Evolutionary conservation across 768 basidiomycete genomes (phyloP).

Genomic region (Naematelia aurantialba): DNA sequence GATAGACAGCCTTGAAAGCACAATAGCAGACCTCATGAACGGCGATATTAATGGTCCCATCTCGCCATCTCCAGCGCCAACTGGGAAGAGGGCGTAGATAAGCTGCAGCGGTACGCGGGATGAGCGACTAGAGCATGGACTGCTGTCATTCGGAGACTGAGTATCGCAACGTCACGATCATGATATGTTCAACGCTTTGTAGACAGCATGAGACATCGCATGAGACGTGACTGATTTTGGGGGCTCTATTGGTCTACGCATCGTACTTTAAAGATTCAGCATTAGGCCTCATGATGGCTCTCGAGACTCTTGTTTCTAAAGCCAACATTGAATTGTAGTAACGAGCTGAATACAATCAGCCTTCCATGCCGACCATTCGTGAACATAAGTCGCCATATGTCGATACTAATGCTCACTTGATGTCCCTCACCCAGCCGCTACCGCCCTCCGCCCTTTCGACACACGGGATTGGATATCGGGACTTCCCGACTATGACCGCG

Average conservation of each 20-base stretch:
- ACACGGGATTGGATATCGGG: slow-evolving; percentile 86
- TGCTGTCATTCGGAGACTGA: too few relatives aligned
- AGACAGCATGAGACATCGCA: background rate
- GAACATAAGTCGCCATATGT: background rate
- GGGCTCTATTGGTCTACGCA: background rate
- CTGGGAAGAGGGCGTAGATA: background rate
- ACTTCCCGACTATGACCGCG: slow-evolving; percentile 76
- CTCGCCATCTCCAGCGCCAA: background rate
- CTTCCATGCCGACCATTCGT: background rate
- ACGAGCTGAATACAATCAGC: slow-evolving; percentile 56
- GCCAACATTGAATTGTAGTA: slow-evolving; percentile 90
- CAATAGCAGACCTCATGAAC: slow-evolving; percentile 89
- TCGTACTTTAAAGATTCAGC: background rate
- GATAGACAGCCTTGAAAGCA: slow-evolving; percentile 80
- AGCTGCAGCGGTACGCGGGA: too few relatives aligned
- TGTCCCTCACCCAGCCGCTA: slow-evolving; percentile 95
- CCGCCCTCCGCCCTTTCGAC: slow-evolving; percentile 63
- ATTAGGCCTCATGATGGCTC: background rate
- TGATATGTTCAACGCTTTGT: too few relatives aligned
- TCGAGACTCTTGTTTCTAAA: slow-evolving; percentile 56
- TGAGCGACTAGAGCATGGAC: too few relatives aligned
- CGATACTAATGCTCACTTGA: slow-evolving; percentile 55
- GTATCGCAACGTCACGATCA: too few relatives aligned
- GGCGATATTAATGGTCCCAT: slow-evolving; percentile 54
- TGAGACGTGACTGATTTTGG: too few relatives aligned